Evolutionary conservation across 176 grass and related monocot genomes (phyloP), one percentile per base, ranked within the genome.

Genomic region (Miscanthus lutarioriparius): DNA sequence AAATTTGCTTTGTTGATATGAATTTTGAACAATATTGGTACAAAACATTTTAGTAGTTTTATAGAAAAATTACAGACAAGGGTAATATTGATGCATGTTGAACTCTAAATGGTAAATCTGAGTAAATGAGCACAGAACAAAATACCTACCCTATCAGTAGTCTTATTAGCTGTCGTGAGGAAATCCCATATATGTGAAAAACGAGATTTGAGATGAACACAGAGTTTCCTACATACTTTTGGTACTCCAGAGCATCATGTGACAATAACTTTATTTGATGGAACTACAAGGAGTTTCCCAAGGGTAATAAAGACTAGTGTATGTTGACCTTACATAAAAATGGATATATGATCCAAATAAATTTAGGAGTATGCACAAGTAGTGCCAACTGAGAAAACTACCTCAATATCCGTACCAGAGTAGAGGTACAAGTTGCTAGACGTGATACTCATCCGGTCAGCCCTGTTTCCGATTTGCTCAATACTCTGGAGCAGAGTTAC

Each of bases 361-460:
- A 81, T 26, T 9, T 38, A 54, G 66, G 3, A 69, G 33, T 41
- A 82, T 44, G 64, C 35, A 68, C 27, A 81, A 65, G 61, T 80
- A 19, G 9, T 54, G 67, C 39, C 11, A 74, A 28, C 30, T 26
- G 10, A 84, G 83, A 64, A 58, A 51, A 75, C 83, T 76, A 97
- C 95, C 95, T 95, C 92, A 84, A 97, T 80, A 87, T 97, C 95
- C 10, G 92, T 98, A 76, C 92, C 92, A 64, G 95, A 98, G 62
- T 98, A 98, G 27, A 98, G 79, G 82, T 86, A 98, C 66, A 98
- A 86, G 33, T 98, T 87, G 66, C 79, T 87, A 53, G 92, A 88
- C n/a, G 32, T 88, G 84, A 98, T 98, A 72, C 43, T 48, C 96
- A 98, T 98, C 71, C 93, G 89, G 30, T 88, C 74, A 86, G 96